A percentile compares a stretch with the other conserved stretches of the same genome.
Conservation (phyloP, 2,329 filamentous ascomycete genomes). For the Esteya vermicola region DNA sequence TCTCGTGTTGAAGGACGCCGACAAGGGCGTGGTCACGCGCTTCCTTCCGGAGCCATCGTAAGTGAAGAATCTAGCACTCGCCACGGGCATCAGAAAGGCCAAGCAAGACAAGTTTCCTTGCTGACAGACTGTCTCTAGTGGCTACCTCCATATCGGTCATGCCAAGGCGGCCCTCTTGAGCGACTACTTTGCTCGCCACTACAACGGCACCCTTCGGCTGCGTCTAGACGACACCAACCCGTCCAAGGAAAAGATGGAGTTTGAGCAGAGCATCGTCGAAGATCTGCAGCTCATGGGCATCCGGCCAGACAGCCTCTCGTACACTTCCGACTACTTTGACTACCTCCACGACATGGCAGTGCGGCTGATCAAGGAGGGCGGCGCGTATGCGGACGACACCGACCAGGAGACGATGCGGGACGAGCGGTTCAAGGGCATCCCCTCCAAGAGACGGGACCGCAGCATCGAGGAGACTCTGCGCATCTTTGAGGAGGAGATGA, state of each 20-base stretch:
- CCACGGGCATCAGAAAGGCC: too few relatives aligned
- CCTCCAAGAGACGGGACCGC: constrained; percentile 67
- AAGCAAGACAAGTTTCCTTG: not conserved
- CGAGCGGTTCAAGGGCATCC: constrained; percentile 70
- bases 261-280: constrained; percentile 83
- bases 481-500: constrained; percentile 92
- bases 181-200: constrained; percentile 93
- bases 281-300: constrained; percentile 87
- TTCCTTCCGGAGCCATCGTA: constrained; percentile 90
- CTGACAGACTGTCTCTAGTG: constrained; percentile 20
- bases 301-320: constrained; percentile 71
- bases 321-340: constrained; percentile 93
- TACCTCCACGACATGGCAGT: constrained; percentile 77
- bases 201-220: constrained; percentile 79
- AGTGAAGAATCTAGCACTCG: too few relatives aligned
- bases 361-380: constrained; percentile 69
- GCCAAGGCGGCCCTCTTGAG: constrained; percentile 62
- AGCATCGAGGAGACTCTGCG: constrained; percentile 70
- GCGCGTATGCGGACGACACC: constrained; percentile 92
- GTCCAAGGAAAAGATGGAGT: constrained; percentile 93
- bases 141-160: constrained; percentile 91
- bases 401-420: constrained; percentile 76
- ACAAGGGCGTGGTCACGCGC: constrained; percentile 78
- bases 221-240: constrained; percentile 98
- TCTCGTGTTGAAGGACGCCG: constrained; percentile 69